Evolutionary conservation across 2,329 filamentous ascomycete genomes (phyloP).

Genomic region (Colletotrichum somersetense): DNA sequence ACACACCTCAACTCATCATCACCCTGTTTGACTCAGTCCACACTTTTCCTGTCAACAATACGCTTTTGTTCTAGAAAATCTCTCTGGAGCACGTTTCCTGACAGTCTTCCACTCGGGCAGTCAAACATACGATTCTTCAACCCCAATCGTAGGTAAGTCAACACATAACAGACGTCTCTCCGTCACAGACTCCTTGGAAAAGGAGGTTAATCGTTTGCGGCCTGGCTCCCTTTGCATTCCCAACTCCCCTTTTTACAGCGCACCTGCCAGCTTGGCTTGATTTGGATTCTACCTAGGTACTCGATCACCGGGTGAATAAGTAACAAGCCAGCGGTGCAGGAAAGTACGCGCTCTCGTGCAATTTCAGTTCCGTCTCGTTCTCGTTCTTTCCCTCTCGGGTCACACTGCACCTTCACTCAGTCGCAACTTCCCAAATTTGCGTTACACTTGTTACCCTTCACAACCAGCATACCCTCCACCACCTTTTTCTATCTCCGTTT

Average conservation of each 20-base stretch:
- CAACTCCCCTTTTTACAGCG: background rate
- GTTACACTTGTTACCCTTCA: constrained; percentile 29
- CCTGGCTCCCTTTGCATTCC: background rate
- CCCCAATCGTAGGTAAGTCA: constrained; percentile 30
- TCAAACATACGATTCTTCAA: constrained; percentile 1
- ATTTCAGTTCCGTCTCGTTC: constrained; percentile 18
- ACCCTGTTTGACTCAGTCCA: background rate
- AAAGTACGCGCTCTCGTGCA: constrained; percentile 6
- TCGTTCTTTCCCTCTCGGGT: constrained; percentile 26
- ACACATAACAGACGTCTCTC: background rate
- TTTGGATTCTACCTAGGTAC: background rate
- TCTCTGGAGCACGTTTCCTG: background rate
- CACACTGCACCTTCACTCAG: constrained; percentile 30
- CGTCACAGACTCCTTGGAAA: background rate
- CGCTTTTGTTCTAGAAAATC: background rate
- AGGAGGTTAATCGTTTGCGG: background rate
- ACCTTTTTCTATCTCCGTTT: constrained; percentile 10
- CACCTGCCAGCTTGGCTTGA: background rate
- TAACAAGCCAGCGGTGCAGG: background rate
- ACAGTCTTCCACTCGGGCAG: background rate
- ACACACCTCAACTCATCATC: constrained; percentile 1
- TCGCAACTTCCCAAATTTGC: constrained; percentile 27
- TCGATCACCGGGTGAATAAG: background rate
- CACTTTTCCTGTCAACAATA: background rate
- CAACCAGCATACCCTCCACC: constrained; percentile 7